Base-by-base conservation (phyloP, 1,139 yeast genomes). In the Debaryomyces robertsiae region DNA sequence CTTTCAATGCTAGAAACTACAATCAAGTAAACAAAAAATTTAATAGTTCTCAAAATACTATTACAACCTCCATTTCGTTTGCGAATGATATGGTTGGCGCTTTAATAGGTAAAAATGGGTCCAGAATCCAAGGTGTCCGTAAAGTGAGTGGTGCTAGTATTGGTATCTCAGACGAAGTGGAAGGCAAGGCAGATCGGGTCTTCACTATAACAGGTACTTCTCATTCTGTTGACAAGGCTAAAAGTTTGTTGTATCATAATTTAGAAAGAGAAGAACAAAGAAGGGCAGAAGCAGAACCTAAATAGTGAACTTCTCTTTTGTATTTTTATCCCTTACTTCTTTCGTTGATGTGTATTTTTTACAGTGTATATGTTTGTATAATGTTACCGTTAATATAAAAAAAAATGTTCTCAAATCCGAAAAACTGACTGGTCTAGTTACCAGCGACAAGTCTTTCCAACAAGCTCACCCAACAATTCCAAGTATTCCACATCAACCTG, bases 51-150 rank as follows among this genome's bases (percentile, higher is more conserved):
- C 40, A 46, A 29, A 43, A 36, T 25, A 36, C 49, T 29, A 42
- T 49, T 13, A 53, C 68, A n/a, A 52, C 60, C 18, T 45, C 63
- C 2, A 69, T 83, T 27, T 67, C 78, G 15, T 84, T 89, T 59
- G 89, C 95, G 30, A 83, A 86, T 51, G 90, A 83, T 45, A 82
- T 84, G 69, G 96, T 90, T 38, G 97, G 97, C 36, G 94, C 96
- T 38, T 74, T 90, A 44, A 88, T 90, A 55, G 97, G 97, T 50
- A 84, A 84, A 54, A 83, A 84, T 50, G 96, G 96, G 33, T 70
- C 87, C 33, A 78, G 95, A 65, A 88, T 90, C 53, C 94, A 87
- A 60, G 95, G 91, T 42, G 86, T 90, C 41, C 77, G 96, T 52
- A 81, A 85, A 54, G 77, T 77, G 32, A 80, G 91, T 42, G 93